These are phyloP conservation scores for Trichoderma erinaceum DNA, from an alignment of 495 filamentous ascomycete species.

Conservation along the genomic window DNA sequence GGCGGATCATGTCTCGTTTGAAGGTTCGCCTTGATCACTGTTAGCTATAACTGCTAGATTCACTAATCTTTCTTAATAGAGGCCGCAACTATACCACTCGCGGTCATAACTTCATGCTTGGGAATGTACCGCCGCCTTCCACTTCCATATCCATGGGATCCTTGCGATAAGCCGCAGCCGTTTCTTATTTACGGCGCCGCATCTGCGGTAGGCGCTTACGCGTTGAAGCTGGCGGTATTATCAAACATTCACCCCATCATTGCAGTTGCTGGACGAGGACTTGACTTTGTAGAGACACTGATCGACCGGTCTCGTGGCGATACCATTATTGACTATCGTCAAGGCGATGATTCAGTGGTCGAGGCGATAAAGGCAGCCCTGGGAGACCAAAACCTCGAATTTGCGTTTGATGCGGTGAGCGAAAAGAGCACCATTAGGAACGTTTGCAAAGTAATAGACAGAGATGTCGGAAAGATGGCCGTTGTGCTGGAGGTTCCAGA, in stretches of 20 bases:
- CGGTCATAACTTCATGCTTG: constrained; percentile 35
- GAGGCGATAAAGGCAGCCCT: constrained; percentile 44
- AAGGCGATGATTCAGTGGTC: constrained; percentile 50
- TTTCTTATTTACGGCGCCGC: constrained; percentile 37
- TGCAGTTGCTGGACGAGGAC: constrained; percentile 37
- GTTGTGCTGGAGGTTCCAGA: constrained; percentile 26
- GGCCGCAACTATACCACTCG: constrained; percentile 36
- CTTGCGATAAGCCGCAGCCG: constrained; percentile 21
- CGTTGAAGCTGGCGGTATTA: constrained; percentile 35
- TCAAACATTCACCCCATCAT: constrained; percentile 35
- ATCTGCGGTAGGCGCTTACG: constrained; percentile 35
- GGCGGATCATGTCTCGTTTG: constrained; percentile 56
- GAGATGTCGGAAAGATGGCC: constrained; percentile 43
- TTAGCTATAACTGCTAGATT: not conserved
- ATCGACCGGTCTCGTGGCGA: constrained; percentile 63
- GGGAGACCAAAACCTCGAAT: constrained; percentile 24
- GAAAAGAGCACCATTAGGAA: constrained; percentile 46
- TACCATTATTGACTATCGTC: constrained; percentile 63
- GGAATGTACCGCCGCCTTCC: constrained; percentile 30
- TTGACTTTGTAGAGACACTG: constrained; percentile 49
- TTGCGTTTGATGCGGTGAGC: constrained; percentile 57
- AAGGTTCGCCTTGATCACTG: constrained; percentile 40
- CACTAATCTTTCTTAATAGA: constrained; percentile 29
- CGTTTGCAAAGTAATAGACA: constrained; percentile 41
- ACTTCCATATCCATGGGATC: constrained; percentile 23